Percentiles rank a stretch among this genome's conserved stretches.
phyloP scores from a whole-genome alignment of 2,329 filamentous ascomycete genomes.

The Talaromyces sp. region DNA sequence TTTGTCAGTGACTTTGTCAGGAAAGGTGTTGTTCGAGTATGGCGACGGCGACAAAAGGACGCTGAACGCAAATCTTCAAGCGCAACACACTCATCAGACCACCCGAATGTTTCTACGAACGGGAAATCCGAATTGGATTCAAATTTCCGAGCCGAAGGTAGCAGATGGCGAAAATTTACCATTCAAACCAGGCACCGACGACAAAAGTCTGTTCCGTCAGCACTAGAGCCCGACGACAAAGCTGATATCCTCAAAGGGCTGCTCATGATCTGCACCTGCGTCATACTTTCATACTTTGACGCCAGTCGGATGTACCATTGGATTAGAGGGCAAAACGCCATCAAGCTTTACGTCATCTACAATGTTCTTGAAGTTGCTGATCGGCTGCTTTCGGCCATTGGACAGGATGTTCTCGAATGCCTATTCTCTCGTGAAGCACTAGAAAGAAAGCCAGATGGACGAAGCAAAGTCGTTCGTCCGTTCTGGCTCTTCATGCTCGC shows the following conservation, averaged over 20 bases:
- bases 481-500: slow-evolving; percentile 88
- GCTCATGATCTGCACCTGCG: slow-evolving; percentile 79
- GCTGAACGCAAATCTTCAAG: background rate
- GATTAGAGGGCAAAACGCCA: slow-evolving; percentile 90
- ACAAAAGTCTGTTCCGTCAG: slow-evolving; percentile 79
- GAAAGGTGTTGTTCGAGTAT: slow-evolving; percentile 72
- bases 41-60: slow-evolving; percentile 46
- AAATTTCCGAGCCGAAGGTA: slow-evolving; percentile 15
- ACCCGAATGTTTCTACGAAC: slow-evolving; percentile 11
- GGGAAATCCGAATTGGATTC: slow-evolving; percentile 18
- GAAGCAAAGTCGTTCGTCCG: slow-evolving; percentile 84
- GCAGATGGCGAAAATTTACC: slow-evolving; percentile 24
- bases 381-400: slow-evolving; percentile 80
- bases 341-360: slow-evolving; percentile 98
- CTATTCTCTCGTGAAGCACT: slow-evolving; percentile 90
- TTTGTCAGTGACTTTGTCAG: slow-evolving; percentile 75
- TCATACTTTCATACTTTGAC: slow-evolving; percentile 83
- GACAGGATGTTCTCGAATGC: slow-evolving; percentile 94
- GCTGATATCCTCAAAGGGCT: slow-evolving; percentile 89
- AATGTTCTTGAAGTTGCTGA: slow-evolving; percentile 91
- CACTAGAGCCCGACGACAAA: slow-evolving; percentile 82
- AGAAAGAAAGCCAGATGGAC: slow-evolving; percentile 78
- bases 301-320: slow-evolving; percentile 98
- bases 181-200: slow-evolving; percentile 57
- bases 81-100: background rate